Evolutionary conservation across 2,329 filamentous ascomycete genomes (phyloP), one percentile per base, ranked within the genome.

Genomic region (Monosporascus sp.): DNA sequence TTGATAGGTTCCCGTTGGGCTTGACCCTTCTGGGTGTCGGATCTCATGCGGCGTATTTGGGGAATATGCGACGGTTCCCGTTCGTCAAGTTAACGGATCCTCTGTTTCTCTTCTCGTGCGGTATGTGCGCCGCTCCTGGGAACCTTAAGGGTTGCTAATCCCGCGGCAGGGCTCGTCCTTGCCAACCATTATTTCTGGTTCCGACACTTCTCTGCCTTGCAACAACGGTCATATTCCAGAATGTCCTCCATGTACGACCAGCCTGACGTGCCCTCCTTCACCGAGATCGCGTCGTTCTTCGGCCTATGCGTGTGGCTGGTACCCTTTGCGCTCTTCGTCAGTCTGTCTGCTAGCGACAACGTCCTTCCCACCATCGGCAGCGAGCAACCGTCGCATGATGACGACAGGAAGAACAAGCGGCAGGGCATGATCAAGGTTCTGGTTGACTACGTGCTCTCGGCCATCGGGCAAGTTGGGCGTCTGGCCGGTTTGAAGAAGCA

Each of bases 151-250:
- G n/a, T 31, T 31, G 49, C 39, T n/a, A 3, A 49, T 55, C 52
- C 17, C n/a, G 22, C n/a, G 20, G 18, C 54, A 90, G 85, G 83
- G 3, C 80, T 97, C 36, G 94, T 99, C 11, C 77, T 96, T 2
- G 64, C 88, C 37, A 96, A 99, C 71, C 94, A 99, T 70, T 97
- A 90, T 73, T 77, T 96, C 49, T 99, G 94, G 93, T 97, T 99
- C 78, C 83, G 83, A 53, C 87, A 97, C 73, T 99, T 99, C 72
- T 93, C 88, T 54, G 73, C 78, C 52, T 77, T 80, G 52, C 80
- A 86, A 58, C 71, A 80, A 48, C 72, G 71, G 51, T 76, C 83
- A 3, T 83, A 86, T 71, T 72, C 79, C 52, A 77, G 80, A 63
- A 70, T 75, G 70, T 76, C 79, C 3, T 80, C 83, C 51, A 79